These are phyloP conservation scores for Wickerhamomyces sp. DNA, from an alignment of 1,139 yeast genomes.

Conservation along the genomic window DNA sequence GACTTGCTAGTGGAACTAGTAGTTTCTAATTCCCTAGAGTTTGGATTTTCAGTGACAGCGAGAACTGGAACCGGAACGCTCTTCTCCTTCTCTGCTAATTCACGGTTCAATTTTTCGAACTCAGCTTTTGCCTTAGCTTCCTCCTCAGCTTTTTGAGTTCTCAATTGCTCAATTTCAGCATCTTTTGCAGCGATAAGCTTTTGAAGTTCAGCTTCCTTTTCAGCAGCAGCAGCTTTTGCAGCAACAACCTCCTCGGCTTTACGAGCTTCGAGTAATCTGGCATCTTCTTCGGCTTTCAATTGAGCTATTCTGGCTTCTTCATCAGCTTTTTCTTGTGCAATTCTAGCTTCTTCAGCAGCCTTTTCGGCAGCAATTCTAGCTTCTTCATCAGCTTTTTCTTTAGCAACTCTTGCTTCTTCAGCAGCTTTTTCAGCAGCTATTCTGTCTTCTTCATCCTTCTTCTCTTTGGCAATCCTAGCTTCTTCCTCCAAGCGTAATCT, in stretches of 20 bases:
- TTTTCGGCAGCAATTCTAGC: constrained; percentile 2
- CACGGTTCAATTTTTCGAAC: neutral
- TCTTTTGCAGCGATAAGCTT: constrained; percentile 1
- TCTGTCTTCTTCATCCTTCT: constrained; percentile 2
- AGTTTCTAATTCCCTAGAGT: neutral
- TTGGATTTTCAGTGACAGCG: neutral
- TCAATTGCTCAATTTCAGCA: constrained; percentile 2
- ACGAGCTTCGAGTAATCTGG: constrained; percentile 1
- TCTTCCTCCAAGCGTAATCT: neutral
- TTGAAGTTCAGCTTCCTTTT: constrained; percentile 2
- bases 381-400: constrained; percentile 4
- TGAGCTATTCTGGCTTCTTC: constrained; percentile 3
- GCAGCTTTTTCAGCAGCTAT: constrained; percentile 4
- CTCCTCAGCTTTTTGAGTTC: neutral
- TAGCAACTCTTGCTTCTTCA: constrained; percentile 4
- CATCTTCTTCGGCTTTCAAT: constrained; percentile 8
- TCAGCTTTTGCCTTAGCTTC: neutral
- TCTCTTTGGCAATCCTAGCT: constrained; percentile 8
- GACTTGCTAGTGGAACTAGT: neutral
- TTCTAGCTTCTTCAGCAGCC: constrained; percentile 5
- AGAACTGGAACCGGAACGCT: neutral
- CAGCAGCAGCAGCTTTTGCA: neutral
- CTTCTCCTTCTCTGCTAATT: neutral
- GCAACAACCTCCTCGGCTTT: neutral
- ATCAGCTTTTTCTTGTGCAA: neutral